Conservation (phyloP, 345 rosid species). For the Erysimum cheiranthoides region DNA sequence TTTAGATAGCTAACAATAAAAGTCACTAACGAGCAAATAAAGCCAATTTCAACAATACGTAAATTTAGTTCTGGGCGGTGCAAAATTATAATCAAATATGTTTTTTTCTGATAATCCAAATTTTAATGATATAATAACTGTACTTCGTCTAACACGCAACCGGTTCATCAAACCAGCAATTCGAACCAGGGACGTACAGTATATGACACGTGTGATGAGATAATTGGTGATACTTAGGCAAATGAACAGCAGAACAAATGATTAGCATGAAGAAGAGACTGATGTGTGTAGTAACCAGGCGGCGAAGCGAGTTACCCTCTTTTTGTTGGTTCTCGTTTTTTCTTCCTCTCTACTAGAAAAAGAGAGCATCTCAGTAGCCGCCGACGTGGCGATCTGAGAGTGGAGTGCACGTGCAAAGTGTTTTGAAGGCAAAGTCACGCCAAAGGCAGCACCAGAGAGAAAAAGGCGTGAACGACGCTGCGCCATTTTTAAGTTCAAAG, state of each 20-base stretch:
- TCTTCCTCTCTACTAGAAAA: not conserved
- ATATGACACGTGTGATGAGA: not conserved
- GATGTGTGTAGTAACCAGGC: slow-evolving; percentile 33
- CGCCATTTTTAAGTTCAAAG: not conserved
- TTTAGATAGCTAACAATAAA: slow-evolving; percentile 3
- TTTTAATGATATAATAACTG: not conserved
- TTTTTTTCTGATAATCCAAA: not conserved
- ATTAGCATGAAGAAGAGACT: slow-evolving; percentile 36
- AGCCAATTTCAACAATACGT: slow-evolving; percentile 12
- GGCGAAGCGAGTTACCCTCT: slow-evolving; percentile 3
- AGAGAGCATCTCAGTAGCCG: slow-evolving; percentile 7
- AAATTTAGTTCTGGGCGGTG: slow-evolving; percentile 2
- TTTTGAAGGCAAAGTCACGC: slow-evolving; percentile 32
- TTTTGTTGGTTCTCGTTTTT: not conserved
- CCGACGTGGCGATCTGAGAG: slow-evolving; percentile 28
- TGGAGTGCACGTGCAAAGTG: slow-evolving; percentile 38
- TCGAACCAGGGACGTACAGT: slow-evolving; percentile 1
- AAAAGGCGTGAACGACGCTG: slow-evolving; percentile 40
- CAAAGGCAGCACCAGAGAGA: slow-evolving; percentile 33
- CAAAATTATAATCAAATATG: not conserved
- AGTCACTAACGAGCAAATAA: slow-evolving; percentile 26
- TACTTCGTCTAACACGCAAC: slow-evolving; percentile 32
- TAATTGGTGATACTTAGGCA: not conserved
- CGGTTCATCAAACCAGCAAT: slow-evolving; percentile 17
- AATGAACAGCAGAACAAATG: slow-evolving; percentile 17